A percentile compares a stretch with the other conserved stretches of the same genome.
Evolutionary conservation across 306 rosid species (phyloP).

Genomic region (Fagus crenata): DNA sequence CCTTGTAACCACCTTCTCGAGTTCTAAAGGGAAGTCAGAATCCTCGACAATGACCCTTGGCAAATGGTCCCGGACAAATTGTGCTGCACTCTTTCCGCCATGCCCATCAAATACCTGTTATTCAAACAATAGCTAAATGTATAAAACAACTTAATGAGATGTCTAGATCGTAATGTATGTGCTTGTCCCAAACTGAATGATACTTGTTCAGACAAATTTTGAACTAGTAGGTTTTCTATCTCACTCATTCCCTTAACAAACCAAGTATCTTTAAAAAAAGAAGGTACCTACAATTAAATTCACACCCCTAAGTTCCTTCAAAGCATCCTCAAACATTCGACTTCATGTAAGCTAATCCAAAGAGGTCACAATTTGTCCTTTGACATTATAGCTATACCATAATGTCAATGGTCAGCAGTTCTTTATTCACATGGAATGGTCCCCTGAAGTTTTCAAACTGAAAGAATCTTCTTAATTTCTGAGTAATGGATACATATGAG

Average conservation of each 20-base stretch:
- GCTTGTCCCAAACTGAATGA: background rate
- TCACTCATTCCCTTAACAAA: background rate
- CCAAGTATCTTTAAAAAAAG: background rate
- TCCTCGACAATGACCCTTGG: slow-evolving; percentile 89
- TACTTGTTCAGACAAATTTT: background rate
- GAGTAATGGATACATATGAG: background rate
- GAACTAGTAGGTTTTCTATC: background rate
- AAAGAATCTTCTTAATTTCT: background rate
- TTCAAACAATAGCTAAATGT: slow-evolving; percentile 28
- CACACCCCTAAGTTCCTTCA: background rate
- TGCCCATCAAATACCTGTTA: slow-evolving; percentile 95
- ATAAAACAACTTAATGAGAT: slow-evolving; percentile 9
- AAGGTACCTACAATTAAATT: background rate
- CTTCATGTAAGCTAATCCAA: background rate
- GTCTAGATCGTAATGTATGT: background rate
- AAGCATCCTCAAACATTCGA: background rate
- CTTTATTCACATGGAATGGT: background rate
- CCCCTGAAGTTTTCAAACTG: background rate
- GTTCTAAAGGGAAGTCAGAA: slow-evolving; percentile 77
- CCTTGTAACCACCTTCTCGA: slow-evolving; percentile 86
- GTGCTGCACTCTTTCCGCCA: slow-evolving; percentile 84
- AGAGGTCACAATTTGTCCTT: background rate
- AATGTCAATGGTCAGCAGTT: background rate
- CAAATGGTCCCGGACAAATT: slow-evolving; percentile 80
- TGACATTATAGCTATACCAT: background rate